Evolutionary conservation across 768 basidiomycete genomes (phyloP).

Genomic region (Polyporus arcularius): DNA sequence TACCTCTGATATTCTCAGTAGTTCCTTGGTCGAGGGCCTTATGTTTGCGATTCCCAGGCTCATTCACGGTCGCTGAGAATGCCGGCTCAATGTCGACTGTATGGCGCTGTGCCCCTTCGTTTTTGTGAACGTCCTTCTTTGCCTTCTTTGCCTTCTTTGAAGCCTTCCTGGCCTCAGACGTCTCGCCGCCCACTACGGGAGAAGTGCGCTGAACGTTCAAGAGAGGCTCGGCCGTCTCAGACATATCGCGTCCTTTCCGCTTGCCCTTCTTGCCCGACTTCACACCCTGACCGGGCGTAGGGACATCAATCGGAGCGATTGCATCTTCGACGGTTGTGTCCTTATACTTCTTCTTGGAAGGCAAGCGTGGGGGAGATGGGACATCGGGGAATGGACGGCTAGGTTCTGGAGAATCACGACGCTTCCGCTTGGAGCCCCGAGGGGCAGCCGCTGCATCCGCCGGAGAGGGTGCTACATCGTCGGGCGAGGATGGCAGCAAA

Average conservation of each 20-base stretch:
- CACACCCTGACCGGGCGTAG: background rate
- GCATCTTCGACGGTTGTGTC: constrained; percentile 8
- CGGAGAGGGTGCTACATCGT: background rate
- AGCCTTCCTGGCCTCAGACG: background rate
- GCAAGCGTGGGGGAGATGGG: background rate
- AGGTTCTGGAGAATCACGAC: background rate
- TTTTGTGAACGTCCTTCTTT: background rate
- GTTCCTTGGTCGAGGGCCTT: too few species aligned
- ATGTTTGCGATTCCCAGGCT: too few species aligned
- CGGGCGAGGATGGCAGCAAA: background rate
- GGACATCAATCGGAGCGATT: background rate
- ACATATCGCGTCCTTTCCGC: background rate
- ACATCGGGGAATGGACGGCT: background rate
- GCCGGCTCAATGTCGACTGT: too few species aligned
- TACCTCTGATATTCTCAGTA: too few species aligned
- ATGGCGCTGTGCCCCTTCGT: background rate
- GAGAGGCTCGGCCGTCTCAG: background rate
- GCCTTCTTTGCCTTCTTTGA: background rate
- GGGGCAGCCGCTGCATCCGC: background rate
- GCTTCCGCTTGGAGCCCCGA: constrained; percentile 15
- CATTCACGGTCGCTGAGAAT: too few species aligned
- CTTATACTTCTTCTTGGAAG: constrained; percentile 31
- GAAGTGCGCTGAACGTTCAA: too few species aligned
- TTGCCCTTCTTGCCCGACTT: constrained; percentile 10
- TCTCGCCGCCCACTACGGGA: background rate